phyloP scores from a whole-genome alignment of 345 rosid species.

The Carallia brachiata region DNA sequence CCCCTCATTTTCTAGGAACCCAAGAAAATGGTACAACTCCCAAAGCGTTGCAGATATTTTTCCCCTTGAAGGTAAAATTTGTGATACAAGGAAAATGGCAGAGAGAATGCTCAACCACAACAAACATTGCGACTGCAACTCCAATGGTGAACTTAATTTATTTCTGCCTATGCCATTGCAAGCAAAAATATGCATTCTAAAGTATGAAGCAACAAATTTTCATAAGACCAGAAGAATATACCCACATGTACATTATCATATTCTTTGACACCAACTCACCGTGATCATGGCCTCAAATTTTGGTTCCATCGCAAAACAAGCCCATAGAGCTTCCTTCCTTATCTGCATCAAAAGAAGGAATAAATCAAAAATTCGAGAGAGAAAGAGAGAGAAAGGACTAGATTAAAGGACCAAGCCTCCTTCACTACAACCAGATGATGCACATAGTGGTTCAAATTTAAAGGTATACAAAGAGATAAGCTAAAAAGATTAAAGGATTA shows the following conservation, averaged over 20 bases:
- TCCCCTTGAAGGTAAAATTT: too few relatives aligned
- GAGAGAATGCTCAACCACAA: too few relatives aligned
- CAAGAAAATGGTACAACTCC: background rate
- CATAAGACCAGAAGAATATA: background rate
- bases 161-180: background rate
- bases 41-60: too few relatives aligned
- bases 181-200: background rate
- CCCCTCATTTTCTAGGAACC: background rate
- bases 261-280: slow-evolving; percentile 35
- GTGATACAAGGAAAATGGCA: too few relatives aligned
- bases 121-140: too few relatives aligned
- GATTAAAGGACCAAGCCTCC: background rate
- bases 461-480: too few relatives aligned
- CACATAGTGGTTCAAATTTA: background rate
- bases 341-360: slow-evolving; percentile 45
- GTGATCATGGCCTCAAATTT: slow-evolving; percentile 73
- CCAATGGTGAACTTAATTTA: background rate
- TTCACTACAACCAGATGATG: background rate
- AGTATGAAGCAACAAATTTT: background rate
- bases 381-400: too few relatives aligned
- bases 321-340: slow-evolving; percentile 91
- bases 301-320: slow-evolving; percentile 90
- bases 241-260: background rate
- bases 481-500: too few relatives aligned
- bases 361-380: background rate